Conservation (phyloP, 2,329 filamentous ascomycete genomes). For the Cladophialophora carrionii region DNA sequence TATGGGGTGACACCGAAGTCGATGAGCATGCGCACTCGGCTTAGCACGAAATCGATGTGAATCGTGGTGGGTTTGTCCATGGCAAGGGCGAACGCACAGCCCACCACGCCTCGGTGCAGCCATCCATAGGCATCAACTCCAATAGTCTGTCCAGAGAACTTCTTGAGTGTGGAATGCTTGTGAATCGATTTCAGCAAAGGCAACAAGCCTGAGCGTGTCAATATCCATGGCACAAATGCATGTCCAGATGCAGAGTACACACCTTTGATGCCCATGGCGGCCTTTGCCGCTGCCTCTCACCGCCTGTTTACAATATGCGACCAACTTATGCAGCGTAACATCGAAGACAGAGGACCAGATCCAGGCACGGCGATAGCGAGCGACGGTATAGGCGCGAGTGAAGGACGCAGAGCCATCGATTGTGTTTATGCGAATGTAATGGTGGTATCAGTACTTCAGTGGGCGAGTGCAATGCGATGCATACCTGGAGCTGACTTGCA, state of each 20-base stretch:
- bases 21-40: constrained; percentile 88
- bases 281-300: constrained; percentile 19
- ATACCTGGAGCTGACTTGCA: background rate
- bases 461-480: background rate
- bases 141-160: constrained; percentile 82
- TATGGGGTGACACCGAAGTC: constrained; percentile 95
- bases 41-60: constrained; percentile 89
- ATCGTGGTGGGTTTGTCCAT: constrained; percentile 84
- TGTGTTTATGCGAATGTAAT: constrained; percentile 7
- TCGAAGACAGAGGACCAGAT: background rate
- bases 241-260: constrained; percentile 15
- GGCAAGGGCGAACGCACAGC: constrained; percentile 88
- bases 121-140: constrained; percentile 98
- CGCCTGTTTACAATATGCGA: constrained; percentile 25
- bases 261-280: constrained; percentile 53
- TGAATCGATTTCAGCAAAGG: constrained; percentile 96
- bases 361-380: background rate
- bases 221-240: background rate
- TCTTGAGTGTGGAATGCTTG: constrained; percentile 81
- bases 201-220: constrained; percentile 67
- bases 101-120: constrained; percentile 89
- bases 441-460: background rate
- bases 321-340: background rate
- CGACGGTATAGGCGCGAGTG: constrained; percentile 1
- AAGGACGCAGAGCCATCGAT: constrained; percentile 12